These are phyloP conservation scores for Euphrasia arctica DNA, from an alignment of 305 asterid genomes.

Conservation along the genomic window DNA sequence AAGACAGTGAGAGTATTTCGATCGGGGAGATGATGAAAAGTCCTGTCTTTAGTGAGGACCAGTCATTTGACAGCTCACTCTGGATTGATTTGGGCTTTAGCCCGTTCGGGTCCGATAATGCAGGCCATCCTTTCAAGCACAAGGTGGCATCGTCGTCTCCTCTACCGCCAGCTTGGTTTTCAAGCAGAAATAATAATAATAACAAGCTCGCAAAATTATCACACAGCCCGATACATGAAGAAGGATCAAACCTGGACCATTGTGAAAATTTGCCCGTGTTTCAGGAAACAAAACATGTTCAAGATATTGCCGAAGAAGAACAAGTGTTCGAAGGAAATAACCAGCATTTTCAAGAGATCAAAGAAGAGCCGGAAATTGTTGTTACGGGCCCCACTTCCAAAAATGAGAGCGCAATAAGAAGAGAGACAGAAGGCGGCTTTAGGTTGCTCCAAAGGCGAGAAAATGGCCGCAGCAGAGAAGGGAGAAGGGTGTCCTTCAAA, in stretches of 20 bases:
- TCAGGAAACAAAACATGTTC: too few relatives aligned
- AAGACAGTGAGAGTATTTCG: constrained; percentile 83
- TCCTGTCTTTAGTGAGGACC: constrained; percentile 93
- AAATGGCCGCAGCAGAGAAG: constrained; percentile 77
- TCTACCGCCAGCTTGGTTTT: constrained; percentile 84
- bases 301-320: constrained; percentile 34
- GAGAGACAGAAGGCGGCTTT: constrained; percentile 95
- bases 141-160: constrained; percentile 51
- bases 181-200: constrained; percentile 49
- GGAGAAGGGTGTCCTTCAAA: constrained; percentile 83
- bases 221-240: constrained; percentile 51
- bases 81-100: constrained; percentile 98
- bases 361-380: constrained; percentile 51
- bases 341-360: constrained; percentile 49
- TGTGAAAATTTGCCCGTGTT: constrained; percentile 44
- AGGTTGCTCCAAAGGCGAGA: constrained; percentile 87
- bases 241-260: constrained; percentile 34
- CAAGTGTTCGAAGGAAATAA: constrained; percentile 32
- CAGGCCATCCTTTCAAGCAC: constrained; percentile 45
- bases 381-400: constrained; percentile 34
- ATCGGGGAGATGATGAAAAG: constrained; percentile 93
- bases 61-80: constrained; percentile 85
- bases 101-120: constrained; percentile 65
- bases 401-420: constrained; percentile 86
- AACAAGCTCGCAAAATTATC: constrained; percentile 45